Conservation (phyloP, 192 early-diverging fungal species). For the Coemansia asiatica region DNA sequence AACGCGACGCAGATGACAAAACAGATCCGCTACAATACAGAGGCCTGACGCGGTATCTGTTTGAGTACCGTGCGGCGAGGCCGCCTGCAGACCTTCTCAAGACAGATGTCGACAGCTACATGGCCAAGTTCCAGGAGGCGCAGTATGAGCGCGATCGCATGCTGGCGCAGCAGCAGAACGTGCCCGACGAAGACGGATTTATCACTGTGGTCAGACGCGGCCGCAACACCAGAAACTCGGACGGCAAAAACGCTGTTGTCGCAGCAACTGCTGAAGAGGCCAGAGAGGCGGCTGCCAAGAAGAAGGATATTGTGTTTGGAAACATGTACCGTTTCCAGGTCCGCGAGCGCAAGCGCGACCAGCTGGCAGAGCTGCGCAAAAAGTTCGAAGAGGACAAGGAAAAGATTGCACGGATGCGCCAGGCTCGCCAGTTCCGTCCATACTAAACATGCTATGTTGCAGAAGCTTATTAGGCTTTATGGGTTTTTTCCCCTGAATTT, state of each 20-base stretch:
- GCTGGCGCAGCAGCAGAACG: conserved; percentile 65
- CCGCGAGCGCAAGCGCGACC: conserved; percentile 84
- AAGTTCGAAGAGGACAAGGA: conserved; percentile 94
- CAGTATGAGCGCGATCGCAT: conserved; percentile 70
- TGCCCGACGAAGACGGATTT: conserved; percentile 93
- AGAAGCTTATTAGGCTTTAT: background rate
- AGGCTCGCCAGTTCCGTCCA: conserved; percentile 79
- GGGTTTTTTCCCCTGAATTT: background rate
- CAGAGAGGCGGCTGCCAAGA: conserved; percentile 57
- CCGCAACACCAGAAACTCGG: conserved; percentile 64
- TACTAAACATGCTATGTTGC: conserved; percentile 58
- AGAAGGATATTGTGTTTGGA: conserved; percentile 73
- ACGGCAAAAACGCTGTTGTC: conserved; percentile 65
- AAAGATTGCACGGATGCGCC: conserved; percentile 77
- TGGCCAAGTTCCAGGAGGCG: conserved; percentile 74
- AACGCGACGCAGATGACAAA: conserved; percentile 48
- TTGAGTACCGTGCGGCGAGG: conserved; percentile 40
- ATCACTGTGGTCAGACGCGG: conserved; percentile 75
- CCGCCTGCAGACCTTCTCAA: conserved; percentile 58
- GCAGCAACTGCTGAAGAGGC: conserved; percentile 61
- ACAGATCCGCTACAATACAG: conserved; percentile 33
- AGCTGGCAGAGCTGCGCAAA: conserved; percentile 82
- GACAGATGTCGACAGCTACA: conserved; percentile 67
- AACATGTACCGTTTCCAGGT: conserved; percentile 98
- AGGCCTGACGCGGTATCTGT: conserved; percentile 39